A percentile compares a stretch with the other conserved stretches of the same genome.
These are phyloP conservation scores for Solanum pimpinellifolium DNA, from an alignment of 257 asterid genomes.

Conservation along the genomic window DNA sequence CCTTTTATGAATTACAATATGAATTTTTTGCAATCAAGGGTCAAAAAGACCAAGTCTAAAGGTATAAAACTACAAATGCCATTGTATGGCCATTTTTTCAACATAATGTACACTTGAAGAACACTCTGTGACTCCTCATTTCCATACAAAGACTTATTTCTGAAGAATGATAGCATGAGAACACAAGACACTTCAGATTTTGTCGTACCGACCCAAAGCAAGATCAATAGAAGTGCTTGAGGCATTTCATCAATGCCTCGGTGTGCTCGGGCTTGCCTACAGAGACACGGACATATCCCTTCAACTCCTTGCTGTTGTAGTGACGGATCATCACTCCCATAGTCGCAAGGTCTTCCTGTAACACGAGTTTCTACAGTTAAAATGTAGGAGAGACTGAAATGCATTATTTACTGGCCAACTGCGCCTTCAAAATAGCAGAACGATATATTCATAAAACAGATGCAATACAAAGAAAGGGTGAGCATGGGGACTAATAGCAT, in stretches of 20 bases:
- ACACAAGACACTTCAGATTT: neutral
- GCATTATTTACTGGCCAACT: neutral
- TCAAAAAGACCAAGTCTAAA: neutral
- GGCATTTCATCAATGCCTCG: conserved; percentile 55
- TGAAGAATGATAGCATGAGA: neutral
- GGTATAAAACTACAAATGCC: neutral
- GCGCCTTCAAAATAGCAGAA: neutral
- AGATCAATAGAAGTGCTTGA: conserved; percentile 32
- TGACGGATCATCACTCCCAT: conserved; percentile 96
- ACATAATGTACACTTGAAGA: neutral
- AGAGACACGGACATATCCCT: conserved; percentile 81
- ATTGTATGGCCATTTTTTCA: neutral
- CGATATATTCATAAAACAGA: neutral
- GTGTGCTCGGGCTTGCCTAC: conserved; percentile 97
- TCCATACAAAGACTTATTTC: neutral
- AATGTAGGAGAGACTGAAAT: neutral
- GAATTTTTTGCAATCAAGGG: neutral
- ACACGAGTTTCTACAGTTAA: neutral
- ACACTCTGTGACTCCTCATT: neutral
- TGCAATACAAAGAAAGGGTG: neutral
- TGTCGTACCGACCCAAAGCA: neutral
- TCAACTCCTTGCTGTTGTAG: conserved; percentile 75
- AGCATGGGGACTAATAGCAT: neutral
- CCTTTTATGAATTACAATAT: neutral
- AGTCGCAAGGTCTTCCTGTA: conserved; percentile 80